phyloP scores from a whole-genome alignment of 2,329 filamentous ascomycete genomes.

The Phyllosticta citriasiana region DNA sequence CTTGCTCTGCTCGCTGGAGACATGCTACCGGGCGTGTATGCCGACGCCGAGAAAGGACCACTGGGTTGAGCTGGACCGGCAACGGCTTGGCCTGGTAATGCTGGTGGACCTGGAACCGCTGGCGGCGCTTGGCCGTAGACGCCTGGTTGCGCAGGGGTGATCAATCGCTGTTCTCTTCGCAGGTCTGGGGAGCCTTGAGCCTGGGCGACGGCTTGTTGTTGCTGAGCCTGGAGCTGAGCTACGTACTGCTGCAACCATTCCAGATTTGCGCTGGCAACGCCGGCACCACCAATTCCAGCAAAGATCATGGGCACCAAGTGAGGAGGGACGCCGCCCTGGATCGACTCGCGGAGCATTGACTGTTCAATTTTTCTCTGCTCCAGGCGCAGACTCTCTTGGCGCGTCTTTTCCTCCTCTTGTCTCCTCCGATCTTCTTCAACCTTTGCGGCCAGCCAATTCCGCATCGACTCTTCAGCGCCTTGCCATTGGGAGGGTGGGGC shows the following conservation, averaged over 20 bases:
- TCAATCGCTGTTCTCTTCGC: slow-evolving; percentile 29
- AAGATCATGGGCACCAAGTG: slow-evolving; percentile 45
- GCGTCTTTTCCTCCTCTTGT: slow-evolving; percentile 45
- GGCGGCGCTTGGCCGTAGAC: slow-evolving; percentile 23
- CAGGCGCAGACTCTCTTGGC: slow-evolving; percentile 38
- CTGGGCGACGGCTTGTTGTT: slow-evolving; percentile 33
- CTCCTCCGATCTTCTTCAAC: slow-evolving; percentile 42
- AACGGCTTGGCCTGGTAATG: slow-evolving; percentile 27
- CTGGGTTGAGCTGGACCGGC: slow-evolving; percentile 22
- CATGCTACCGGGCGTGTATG: slow-evolving; percentile 17
- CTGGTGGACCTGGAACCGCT: slow-evolving; percentile 23
- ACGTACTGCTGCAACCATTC: slow-evolving; percentile 43
- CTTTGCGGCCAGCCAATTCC: slow-evolving; percentile 41
- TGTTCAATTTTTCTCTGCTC: slow-evolving; percentile 45
- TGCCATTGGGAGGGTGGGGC: slow-evolving; percentile 38
- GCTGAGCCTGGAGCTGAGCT: slow-evolving; percentile 34
- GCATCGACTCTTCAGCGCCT: slow-evolving; percentile 42
- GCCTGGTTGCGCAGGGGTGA: slow-evolving; percentile 27
- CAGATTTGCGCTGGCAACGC: slow-evolving; percentile 37
- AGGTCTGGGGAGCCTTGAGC: slow-evolving; percentile 29
- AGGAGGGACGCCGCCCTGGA: slow-evolving; percentile 42
- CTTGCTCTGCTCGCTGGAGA: slow-evolving; percentile 23
- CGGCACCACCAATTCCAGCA: slow-evolving; percentile 40
- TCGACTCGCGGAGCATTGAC: slow-evolving; percentile 42
- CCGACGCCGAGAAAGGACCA: slow-evolving; percentile 28